Percentiles rank a stretch among this genome's conserved stretches.
phyloP scores from a whole-genome alignment of 768 basidiomycete genomes.

The Podaxis carcinomalis region DNA sequence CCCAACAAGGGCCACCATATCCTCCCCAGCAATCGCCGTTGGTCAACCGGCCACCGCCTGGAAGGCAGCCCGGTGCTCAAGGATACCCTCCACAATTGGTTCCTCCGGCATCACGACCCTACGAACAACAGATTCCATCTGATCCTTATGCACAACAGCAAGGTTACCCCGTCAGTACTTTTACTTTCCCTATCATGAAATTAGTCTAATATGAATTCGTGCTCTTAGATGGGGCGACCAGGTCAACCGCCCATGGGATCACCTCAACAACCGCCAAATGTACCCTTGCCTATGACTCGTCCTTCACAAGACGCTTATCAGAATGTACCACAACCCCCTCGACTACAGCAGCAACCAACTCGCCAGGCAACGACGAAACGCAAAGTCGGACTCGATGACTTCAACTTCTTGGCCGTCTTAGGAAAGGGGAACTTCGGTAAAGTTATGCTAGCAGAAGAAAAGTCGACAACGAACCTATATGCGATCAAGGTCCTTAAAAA shows the following conservation, averaged over 20 bases:
- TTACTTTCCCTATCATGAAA: neutral
- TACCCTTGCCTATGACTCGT: conserved; percentile 11
- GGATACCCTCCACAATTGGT: conserved; percentile 37
- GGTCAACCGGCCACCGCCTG: conserved; percentile 36
- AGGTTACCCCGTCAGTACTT: conserved; percentile 16
- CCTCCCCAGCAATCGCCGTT: conserved; percentile 21
- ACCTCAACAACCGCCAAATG: conserved; percentile 16
- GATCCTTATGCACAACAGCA: conserved; percentile 24
- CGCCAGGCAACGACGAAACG: conserved; percentile 54
- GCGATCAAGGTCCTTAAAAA: conserved; percentile 99
- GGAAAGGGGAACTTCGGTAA: conserved; percentile 99
- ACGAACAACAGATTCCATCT: conserved; percentile 20
- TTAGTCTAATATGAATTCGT: neutral
- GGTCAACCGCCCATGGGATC: conserved; percentile 20
- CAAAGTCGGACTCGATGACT: conserved; percentile 95
- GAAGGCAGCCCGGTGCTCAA: conserved; percentile 38
- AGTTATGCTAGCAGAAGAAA: conserved; percentile 99
- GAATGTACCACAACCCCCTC: conserved; percentile 15
- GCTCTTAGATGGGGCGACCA: conserved; percentile 2
- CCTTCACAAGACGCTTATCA: conserved; percentile 16
- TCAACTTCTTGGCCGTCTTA: conserved; percentile 97
- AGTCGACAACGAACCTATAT: conserved; percentile 80
- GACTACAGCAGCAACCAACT: conserved; percentile 29
- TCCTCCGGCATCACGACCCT: conserved; percentile 21
- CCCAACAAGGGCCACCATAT: conserved; percentile 26